Base-by-base conservation (phyloP, 441 rosid species). In the Arabidopsis hybrid region DNA sequence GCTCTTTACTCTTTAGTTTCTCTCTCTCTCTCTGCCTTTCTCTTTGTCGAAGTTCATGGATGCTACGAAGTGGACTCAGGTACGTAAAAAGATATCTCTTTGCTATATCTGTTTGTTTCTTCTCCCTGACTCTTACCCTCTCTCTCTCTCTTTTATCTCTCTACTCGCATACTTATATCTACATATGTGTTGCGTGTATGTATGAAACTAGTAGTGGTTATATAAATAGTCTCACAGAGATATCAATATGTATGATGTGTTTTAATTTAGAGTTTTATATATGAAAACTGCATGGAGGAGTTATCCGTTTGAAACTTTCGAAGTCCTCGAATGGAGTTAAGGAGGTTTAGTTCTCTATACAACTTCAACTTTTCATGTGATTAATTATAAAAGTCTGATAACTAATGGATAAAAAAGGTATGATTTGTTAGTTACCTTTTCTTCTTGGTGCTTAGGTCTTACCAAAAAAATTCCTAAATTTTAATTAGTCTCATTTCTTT, bases 51-150 rank as follows among this genome's bases (percentile, higher is more conserved):
- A 77, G 81, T 65, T 85, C 80, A 88, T 86, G 96, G 93, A 86
- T 75, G 90, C 90, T 83, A 83, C 87, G 80, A 75, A 86, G 80
- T 87, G 90, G 89, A 82, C 89, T 29, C 91, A 81, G 90, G 92
- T 89, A 79, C 78, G 77, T 79, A 29, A 38, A 57, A 71, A 74
- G 34, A 71, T 58, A 42, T 72, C 61, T 50, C 61, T 66, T 80
- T 62, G 56, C 43, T 63, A 43, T 51, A 60, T 69, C 34, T 49
- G n/a, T 70, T 69, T 60, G 57, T 63, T 68, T 83, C 72, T 62
- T 80, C 42, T 59, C 26, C 49, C 42, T 40, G 36, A 51, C 60
- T 65, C 47, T 56, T 7, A 36, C 45, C 1, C 29, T 49, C 39
- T 61, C 39, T 50, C n/a, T 57, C 21, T 65, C 5, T 6, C 21